Conservation (phyloP, 768 basidiomycete species). For the Artomyces pyxidatus region DNA sequence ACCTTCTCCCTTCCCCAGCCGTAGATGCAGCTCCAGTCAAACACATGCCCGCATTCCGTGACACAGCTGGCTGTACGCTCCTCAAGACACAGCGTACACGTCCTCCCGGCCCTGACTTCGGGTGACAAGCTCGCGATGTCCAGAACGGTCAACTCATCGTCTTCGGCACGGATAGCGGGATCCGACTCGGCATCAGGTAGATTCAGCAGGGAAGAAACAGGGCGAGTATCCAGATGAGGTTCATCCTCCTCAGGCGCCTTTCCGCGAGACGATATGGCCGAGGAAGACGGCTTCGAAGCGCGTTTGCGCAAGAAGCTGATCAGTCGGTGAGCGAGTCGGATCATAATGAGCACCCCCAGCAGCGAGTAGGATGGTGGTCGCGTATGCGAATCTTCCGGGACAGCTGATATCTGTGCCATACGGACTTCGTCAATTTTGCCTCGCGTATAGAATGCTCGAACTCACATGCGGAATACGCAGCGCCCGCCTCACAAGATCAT, state of each 20-base stretch:
- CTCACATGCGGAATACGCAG: conserved; percentile 63
- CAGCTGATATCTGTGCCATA: conserved; percentile 55
- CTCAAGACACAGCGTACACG: conserved; percentile 79
- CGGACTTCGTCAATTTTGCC: neutral
- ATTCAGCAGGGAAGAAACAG: conserved; percentile 50
- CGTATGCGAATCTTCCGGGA: conserved; percentile 59
- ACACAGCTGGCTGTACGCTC: conserved; percentile 75
- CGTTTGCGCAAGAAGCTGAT: conserved; percentile 34
- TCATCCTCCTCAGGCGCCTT: conserved; percentile 25
- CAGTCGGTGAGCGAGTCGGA: conserved; percentile 59
- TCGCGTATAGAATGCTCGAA: conserved; percentile 1
- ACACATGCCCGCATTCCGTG: conserved; percentile 85
- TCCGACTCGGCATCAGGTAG: conserved; percentile 42
- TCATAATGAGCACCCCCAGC: conserved; percentile 62
- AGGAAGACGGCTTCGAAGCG: conserved; percentile 12
- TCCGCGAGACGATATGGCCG: conserved; percentile 30
- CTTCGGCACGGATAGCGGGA: conserved; percentile 51
- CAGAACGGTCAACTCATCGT: conserved; percentile 62
- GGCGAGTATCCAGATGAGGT: conserved; percentile 49
- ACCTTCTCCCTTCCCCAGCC: conserved; percentile 89
- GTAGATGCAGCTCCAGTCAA: conserved; percentile 86
- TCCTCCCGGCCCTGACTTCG: conserved; percentile 47
- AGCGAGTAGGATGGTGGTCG: conserved; percentile 84
- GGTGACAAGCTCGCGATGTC: conserved; percentile 49
- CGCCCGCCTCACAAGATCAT: conserved; percentile 60